Evolutionary conservation across 371 early-diverging fungal species (phyloP).

Genomic region (Gilbertella persicaria): DNA sequence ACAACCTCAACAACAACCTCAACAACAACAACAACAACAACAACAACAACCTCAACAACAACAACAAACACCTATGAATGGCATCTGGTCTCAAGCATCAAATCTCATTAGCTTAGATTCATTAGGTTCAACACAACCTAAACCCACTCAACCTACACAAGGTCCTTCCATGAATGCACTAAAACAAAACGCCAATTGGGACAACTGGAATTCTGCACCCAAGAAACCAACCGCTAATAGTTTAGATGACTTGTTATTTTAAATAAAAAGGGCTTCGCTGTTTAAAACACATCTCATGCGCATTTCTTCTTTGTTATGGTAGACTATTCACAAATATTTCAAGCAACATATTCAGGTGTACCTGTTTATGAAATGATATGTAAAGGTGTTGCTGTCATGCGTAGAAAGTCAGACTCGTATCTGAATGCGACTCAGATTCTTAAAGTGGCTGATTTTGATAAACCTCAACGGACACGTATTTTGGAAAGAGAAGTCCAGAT

Average conservation of each 20-base stretch:
- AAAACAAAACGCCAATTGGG: conserved; percentile 52
- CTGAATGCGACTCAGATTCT: conserved; percentile 93
- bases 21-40: not conserved
- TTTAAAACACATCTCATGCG: too few species aligned
- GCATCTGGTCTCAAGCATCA: conserved; percentile 63
- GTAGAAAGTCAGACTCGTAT: conserved; percentile 79
- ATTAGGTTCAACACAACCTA: conserved; percentile 40
- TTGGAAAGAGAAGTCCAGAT: conserved; percentile 81
- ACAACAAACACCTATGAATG: conserved; percentile 27
- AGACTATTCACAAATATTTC: conserved; percentile 27
- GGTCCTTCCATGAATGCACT: conserved; percentile 67
- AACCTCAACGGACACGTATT: conserved; percentile 85
- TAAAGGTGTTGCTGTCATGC: conserved; percentile 86
- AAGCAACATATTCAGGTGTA: conserved; percentile 86
- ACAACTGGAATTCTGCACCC: conserved; percentile 37
- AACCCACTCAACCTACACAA: conserved; percentile 38
- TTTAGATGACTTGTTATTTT: conserved; percentile 16
- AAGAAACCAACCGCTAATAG: not conserved
- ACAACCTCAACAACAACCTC: not conserved
- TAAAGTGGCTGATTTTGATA: conserved; percentile 91
- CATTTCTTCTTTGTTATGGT: too few species aligned
- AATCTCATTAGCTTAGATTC: conserved; percentile 59
- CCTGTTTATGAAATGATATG: conserved; percentile 88
- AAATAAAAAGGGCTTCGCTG: too few species aligned
- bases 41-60: not conserved